phyloP scores from a whole-genome alignment of 371 early-diverging fungal species.

The Gilbertella persicaria region DNA sequence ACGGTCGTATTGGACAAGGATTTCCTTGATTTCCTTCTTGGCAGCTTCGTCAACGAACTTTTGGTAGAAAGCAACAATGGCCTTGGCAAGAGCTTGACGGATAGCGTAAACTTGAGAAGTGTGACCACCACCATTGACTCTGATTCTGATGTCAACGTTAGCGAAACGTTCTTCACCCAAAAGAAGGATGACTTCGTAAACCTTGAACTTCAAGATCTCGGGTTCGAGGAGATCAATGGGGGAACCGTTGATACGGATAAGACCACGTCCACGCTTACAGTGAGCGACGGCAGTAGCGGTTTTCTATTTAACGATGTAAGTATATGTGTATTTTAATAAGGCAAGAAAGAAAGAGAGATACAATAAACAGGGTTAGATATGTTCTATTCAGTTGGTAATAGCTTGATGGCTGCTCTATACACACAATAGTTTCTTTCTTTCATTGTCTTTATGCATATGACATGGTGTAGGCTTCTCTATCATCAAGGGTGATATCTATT shows the following conservation, averaged over 20 bases:
- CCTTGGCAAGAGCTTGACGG: conserved; percentile 99
- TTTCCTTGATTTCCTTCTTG: conserved; percentile 99
- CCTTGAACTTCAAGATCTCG: conserved; percentile 96
- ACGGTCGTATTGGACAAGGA: conserved; percentile 97
- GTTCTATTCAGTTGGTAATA: not conserved
- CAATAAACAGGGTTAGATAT: not conserved
- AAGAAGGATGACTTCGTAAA: conserved; percentile 98
- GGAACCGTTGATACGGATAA: conserved; percentile 94
- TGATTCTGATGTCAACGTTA: conserved; percentile 96
- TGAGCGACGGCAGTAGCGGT: conserved; percentile 99
- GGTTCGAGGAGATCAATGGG: conserved; percentile 97
- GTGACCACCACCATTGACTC: conserved; percentile 98
- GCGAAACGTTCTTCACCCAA: conserved; percentile 97
- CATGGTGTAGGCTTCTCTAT: too few relatives aligned
- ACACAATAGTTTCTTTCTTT: too few relatives aligned
- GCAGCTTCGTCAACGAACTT: conserved; percentile 99
- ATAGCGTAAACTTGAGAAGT: conserved; percentile 98
- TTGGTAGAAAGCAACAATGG: conserved; percentile 99
- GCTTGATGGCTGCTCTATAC: too few relatives aligned
- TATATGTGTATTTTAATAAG: not conserved
- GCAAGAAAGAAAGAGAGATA: not conserved
- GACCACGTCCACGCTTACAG: conserved; percentile 97
- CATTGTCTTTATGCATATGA: too few relatives aligned
- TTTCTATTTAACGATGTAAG: conserved; percentile 74
- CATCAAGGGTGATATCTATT: too few relatives aligned